Evolutionary conservation across 352 stramenopile species (phyloP).

Genomic region (Globisporangium alternatum): DNA sequence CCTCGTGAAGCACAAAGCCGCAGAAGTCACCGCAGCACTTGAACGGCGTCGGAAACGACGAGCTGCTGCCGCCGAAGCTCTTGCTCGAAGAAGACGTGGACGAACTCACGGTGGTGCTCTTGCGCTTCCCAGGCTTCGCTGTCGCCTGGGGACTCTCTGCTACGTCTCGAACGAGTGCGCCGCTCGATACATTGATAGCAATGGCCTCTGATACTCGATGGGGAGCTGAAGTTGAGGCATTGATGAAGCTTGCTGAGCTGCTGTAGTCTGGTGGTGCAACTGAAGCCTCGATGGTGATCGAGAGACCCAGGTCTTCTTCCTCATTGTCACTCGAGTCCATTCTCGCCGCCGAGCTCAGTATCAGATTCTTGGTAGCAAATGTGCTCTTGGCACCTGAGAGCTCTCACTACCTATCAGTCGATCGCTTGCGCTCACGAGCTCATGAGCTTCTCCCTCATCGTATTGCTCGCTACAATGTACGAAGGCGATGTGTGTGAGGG

Average conservation of each 20-base stretch:
- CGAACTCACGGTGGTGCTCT: not conserved
- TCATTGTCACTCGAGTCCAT: conserved; percentile 1
- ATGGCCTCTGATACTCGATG: not conserved
- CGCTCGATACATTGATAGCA: not conserved
- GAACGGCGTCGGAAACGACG: conserved; percentile 63
- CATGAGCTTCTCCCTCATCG: not conserved
- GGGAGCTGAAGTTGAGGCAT: not conserved
- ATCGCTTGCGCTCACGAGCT: not conserved
- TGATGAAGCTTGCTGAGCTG: not conserved
- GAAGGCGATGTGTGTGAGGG: not conserved
- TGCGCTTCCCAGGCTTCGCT: conserved; percentile 1
- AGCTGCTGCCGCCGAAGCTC: not conserved
- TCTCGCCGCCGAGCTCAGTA: not conserved
- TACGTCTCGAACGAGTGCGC: not conserved
- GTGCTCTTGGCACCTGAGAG: not conserved
- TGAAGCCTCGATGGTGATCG: not conserved
- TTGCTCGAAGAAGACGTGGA: not conserved
- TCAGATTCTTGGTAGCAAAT: not conserved
- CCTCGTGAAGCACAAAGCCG: conserved; percentile 42
- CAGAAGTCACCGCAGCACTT: conserved; percentile 81
- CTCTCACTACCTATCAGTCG: not conserved
- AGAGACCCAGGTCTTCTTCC: not conserved
- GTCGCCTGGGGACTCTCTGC: not conserved
- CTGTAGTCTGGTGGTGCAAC: not conserved
- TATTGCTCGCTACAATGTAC: too few species aligned